Conservation (phyloP, 2,329 filamentous ascomycete species). For the Alternaria arbusti region DNA sequence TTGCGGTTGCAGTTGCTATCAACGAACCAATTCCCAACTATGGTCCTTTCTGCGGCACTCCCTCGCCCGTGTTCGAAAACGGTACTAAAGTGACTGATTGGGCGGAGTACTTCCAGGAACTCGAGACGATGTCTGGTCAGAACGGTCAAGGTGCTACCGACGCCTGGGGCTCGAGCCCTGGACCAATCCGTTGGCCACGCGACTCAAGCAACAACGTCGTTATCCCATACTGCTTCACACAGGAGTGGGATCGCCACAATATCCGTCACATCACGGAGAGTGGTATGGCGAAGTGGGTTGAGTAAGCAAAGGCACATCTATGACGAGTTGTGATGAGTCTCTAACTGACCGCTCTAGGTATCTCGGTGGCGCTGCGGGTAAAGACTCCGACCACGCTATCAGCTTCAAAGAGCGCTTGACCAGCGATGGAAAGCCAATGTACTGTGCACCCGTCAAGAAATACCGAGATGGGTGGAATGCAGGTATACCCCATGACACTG, state of each 20-base stretch:
- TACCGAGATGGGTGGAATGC: conserved; percentile 7
- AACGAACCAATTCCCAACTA: neutral
- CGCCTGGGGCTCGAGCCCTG: neutral
- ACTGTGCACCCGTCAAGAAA: neutral
- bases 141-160: neutral
- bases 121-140: neutral
- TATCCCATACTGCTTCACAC: neutral
- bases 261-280: neutral
- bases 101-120: neutral
- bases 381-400: neutral
- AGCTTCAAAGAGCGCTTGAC: neutral
- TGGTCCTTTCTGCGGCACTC: neutral
- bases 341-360: neutral
- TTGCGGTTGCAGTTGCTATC: neutral
- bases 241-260: neutral
- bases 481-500: neutral
- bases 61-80: neutral
- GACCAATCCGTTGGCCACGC: neutral
- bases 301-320: neutral
- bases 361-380: neutral
- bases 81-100: neutral
- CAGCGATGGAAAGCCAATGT: neutral
- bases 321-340: neutral
- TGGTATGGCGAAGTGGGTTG: neutral
- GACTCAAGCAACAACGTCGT: neutral